phyloP scores from a whole-genome alignment of 2,329 filamentous ascomycete genomes.

The Colletotrichum sublineola region DNA sequence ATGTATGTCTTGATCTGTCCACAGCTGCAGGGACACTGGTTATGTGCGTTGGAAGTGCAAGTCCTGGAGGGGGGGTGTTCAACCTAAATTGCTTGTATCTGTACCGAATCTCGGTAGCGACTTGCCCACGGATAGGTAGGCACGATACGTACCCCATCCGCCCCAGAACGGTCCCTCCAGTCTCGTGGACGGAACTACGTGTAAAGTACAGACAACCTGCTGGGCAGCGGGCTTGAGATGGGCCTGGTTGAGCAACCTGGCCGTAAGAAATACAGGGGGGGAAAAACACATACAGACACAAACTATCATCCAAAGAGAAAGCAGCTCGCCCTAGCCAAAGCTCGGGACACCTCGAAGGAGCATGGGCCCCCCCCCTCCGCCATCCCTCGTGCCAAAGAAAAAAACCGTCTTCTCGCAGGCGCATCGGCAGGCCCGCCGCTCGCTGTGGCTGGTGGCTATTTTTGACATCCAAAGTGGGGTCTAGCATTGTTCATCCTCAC shows the following conservation, averaged over 20 bases:
- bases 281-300: not conserved
- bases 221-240: not conserved
- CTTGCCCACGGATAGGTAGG: not conserved
- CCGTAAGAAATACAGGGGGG: not conserved
- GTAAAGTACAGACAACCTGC: not conserved
- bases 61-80: no score
- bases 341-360: not conserved
- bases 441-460: slow-evolving; percentile 40
- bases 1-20: slow-evolving; percentile 16
- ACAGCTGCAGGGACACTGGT: slow-evolving; percentile 31
- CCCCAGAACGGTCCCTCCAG: not conserved
- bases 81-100: not conserved
- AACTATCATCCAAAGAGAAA: no score
- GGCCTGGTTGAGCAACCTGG: slow-evolving; percentile 6
- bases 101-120: not conserved
- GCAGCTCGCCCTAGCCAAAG: not conserved
- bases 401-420: slow-evolving; percentile 8
- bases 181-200: slow-evolving; percentile 19
- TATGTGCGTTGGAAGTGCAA: not conserved
- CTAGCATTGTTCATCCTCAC: not conserved
- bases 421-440: slow-evolving; percentile 33
- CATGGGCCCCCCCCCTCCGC: slow-evolving; percentile 6
- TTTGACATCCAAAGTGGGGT: slow-evolving; percentile 20
- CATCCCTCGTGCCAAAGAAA: not conserved
- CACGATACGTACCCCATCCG: slow-evolving; percentile 1